Base-by-base conservation (phyloP, 169 alveolate genomes). In the Toxoplasma gondii region DNA sequence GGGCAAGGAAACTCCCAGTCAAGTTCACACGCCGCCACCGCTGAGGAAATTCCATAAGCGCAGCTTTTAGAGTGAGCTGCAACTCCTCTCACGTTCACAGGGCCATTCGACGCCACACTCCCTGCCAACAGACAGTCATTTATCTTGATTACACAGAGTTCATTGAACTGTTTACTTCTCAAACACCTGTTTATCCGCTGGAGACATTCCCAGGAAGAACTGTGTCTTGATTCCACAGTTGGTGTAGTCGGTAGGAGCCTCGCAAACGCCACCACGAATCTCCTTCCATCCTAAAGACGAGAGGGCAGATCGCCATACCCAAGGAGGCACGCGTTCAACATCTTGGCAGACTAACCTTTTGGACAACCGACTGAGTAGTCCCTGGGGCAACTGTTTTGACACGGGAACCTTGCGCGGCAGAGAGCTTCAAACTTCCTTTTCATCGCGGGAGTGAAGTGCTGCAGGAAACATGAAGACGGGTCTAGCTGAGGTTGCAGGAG, bases 1-100 rank as follows among this genome's bases (percentile, higher is more conserved):
- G 94, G 94, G 58, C 94, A 92, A 24, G 94, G 94, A 39, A 82
- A 36, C 29, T 36, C 74, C 94, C 94, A 92, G 87, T 92, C 74
- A 2, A 53, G 19, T 36, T 81, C 92, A 82, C 94, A 92, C 12
- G 44, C 78, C 22, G 88, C 94, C 38, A 58, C 80, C 12, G 91
- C 94, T 92, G 84, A 27, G 1, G 38, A 82, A 34, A 0, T 74
- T 34, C 0, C 41, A 74, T 36, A 49, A 38, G 84, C 27, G 34
- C n/a, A 29, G 45, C 45, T 16, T 74, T 41, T 7, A 17, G 49
- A n/a, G 84, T 27, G 44, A 64, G 44, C 24, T 27, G 84, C 0
- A 7, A 7, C 22, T 74, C 22, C 22, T n/a, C 45, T 74, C 24
- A 74, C 84, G 49, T 74, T n/a, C 70, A 36, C 90, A 82, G 27